Conservation (phyloP, 768 basidiomycete species). For the Pleurotus eryngii region DNA sequence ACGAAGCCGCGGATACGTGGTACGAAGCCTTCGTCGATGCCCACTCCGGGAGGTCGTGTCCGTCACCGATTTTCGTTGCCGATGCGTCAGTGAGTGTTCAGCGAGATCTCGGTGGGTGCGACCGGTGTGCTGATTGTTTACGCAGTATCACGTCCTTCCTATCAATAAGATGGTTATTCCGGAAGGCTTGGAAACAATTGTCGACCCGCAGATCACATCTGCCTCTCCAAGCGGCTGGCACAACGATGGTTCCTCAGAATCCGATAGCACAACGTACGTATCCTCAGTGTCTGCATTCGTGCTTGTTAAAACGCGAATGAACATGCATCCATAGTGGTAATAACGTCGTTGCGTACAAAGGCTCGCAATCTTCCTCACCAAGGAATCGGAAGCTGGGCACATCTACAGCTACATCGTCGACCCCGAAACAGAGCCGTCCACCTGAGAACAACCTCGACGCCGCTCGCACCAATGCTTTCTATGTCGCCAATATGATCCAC, state of each 20-base stretch:
- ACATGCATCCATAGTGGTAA: slow-evolving; percentile 21
- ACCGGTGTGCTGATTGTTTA: not conserved
- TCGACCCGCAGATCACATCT: slow-evolving; percentile 48
- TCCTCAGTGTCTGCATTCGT: too few relatives aligned
- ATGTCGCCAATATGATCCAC: slow-evolving; percentile 59
- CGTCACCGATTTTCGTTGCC: slow-evolving; percentile 52
- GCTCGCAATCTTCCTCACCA: slow-evolving; percentile 23
- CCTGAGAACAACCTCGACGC: slow-evolving; percentile 44
- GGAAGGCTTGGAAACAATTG: slow-evolving; percentile 47
- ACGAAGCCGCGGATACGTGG: slow-evolving; percentile 38
- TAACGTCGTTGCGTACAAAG: slow-evolving; percentile 33
- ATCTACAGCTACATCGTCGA: slow-evolving; percentile 32
- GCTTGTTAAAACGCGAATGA: too few relatives aligned
- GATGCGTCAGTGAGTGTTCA: slow-evolving; percentile 31
- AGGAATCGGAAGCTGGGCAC: slow-evolving; percentile 27
- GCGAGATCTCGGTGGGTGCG: too few relatives aligned
- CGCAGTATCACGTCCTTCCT: slow-evolving; percentile 45
- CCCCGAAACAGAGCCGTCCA: slow-evolving; percentile 24
- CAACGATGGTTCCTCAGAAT: slow-evolving; percentile 17
- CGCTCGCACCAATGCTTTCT: slow-evolving; percentile 55
- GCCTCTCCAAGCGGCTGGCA: slow-evolving; percentile 62
- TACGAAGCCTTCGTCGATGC: slow-evolving; percentile 59
- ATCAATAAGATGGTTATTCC: slow-evolving; percentile 45
- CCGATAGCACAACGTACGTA: slow-evolving; percentile 11
- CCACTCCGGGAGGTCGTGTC: slow-evolving; percentile 46